A percentile compares a stretch with the other conserved stretches of the same genome.
Evolutionary conservation across 768 basidiomycete genomes (phyloP).

Genomic region (Mrakia hoshinonis): DNA sequence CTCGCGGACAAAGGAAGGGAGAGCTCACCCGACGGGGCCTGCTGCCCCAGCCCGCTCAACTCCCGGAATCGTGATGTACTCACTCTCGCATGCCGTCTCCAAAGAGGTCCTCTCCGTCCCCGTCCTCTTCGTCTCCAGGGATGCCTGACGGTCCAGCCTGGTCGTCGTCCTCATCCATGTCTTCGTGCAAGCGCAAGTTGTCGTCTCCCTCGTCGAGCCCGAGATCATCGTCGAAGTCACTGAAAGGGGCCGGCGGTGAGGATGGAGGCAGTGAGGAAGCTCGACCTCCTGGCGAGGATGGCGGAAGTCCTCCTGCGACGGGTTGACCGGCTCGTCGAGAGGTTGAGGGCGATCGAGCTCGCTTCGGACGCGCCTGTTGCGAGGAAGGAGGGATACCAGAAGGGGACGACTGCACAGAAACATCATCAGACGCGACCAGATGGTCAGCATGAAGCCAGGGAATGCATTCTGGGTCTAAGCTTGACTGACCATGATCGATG

Average conservation of each 20-base stretch:
- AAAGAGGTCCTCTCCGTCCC: conserved; percentile 26
- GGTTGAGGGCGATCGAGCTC: conserved; percentile 32
- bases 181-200: conserved; percentile 46
- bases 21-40: no score
- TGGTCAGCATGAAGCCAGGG: background rate
- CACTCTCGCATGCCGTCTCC: conserved; percentile 13
- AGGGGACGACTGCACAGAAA: conserved; percentile 34
- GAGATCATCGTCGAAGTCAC: conserved; percentile 69
- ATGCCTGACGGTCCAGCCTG: background rate
- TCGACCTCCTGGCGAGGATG: conserved; percentile 39
- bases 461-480: no score
- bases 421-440: background rate
- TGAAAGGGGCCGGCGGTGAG: conserved; percentile 71
- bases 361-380: conserved; percentile 37
- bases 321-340: conserved; percentile 1
- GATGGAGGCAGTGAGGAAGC: conserved; percentile 74
- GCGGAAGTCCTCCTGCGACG: conserved; percentile 33
- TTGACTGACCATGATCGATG: no score
- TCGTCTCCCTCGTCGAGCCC: conserved; percentile 50
- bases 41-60: no score
- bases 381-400: conserved; percentile 33
- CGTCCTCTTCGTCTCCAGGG: conserved; percentile 15
- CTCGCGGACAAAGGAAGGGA: conserved; percentile 40
- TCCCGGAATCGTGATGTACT: conserved; percentile 4
- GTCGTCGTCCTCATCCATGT: conserved; percentile 32